A percentile compares a stretch with the other conserved stretches of the same genome.
Conservation (phyloP, 2,329 filamentous ascomycete species). For the Monosporascus cannonballus region DNA sequence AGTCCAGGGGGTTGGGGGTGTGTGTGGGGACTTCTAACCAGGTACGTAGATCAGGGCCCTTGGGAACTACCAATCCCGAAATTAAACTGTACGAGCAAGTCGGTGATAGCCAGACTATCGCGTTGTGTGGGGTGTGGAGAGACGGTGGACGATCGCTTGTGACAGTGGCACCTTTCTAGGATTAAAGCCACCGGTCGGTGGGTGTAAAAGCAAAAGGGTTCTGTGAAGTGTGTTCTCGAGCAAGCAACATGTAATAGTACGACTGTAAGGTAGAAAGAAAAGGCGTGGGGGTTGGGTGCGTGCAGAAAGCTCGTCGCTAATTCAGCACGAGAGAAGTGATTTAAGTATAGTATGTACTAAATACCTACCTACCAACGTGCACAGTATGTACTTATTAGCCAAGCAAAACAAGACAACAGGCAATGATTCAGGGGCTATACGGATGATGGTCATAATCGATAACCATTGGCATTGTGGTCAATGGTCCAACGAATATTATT, state of each 20-base stretch:
- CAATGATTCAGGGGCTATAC: no score
- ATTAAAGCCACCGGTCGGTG: neutral
- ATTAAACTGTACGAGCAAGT: neutral
- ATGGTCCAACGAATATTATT: no score
- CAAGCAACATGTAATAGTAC: neutral
- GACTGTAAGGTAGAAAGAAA: neutral
- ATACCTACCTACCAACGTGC: no score
- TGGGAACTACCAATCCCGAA: neutral
- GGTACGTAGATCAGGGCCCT: conserved; percentile 8
- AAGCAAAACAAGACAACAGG: no score
- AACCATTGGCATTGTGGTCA: no score
- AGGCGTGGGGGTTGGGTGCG: neutral
- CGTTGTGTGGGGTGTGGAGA: conserved; percentile 1
- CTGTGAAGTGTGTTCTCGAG: neutral
- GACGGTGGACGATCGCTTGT: neutral
- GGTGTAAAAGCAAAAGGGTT: neutral
- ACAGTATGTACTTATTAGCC: no score
- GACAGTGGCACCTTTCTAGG: neutral
- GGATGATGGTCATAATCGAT: no score
- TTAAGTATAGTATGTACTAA: no score
- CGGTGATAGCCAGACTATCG: neutral
- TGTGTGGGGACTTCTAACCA: conserved; percentile 1
- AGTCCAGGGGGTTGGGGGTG: neutral
- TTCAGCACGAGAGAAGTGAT: no score
- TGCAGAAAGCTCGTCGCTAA: no score